phyloP scores from a whole-genome alignment of 2,329 filamentous ascomycete genomes.

The Colletotrichum truncatum region DNA sequence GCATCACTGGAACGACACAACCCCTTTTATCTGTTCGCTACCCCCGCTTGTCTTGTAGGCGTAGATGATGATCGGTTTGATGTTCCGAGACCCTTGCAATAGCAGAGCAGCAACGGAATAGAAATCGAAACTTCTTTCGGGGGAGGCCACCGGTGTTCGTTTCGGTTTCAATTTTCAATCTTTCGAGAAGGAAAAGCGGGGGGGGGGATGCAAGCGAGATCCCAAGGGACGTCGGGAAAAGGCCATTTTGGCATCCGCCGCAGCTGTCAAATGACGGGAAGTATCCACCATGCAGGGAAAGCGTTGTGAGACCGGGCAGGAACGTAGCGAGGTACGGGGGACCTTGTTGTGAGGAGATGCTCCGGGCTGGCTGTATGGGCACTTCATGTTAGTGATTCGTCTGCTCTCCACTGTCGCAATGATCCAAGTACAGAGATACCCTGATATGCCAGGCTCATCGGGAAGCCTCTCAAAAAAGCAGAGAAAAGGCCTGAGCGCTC shows the following conservation, averaged over 20 bases:
- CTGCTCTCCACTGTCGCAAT: too few species aligned
- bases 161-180: constrained; percentile 20
- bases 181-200: constrained; percentile 27
- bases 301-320: not conserved
- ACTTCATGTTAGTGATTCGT: not conserved
- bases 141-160: constrained; percentile 19
- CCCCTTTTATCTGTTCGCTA: not conserved
- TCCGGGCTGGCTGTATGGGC: not conserved
- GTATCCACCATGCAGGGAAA: constrained; percentile 20
- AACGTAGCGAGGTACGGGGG: not conserved
- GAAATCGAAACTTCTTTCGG: constrained; percentile 19
- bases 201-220: constrained; percentile 5
- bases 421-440: not conserved
- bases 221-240: constrained; percentile 20
- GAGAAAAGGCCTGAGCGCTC: not conserved
- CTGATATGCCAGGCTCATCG: not conserved
- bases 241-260: constrained; percentile 24
- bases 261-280: constrained; percentile 31
- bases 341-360: not conserved
- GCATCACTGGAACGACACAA: not conserved
- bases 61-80: constrained; percentile 19
- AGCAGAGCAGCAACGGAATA: constrained; percentile 4
- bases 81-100: constrained; percentile 7
- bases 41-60: not conserved
- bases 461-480: not conserved